Evolutionary conservation across 805 yeast genomes (phyloP), one percentile per base, ranked within the genome.

Genomic region (Lipomyces yamanashiensis): DNA sequence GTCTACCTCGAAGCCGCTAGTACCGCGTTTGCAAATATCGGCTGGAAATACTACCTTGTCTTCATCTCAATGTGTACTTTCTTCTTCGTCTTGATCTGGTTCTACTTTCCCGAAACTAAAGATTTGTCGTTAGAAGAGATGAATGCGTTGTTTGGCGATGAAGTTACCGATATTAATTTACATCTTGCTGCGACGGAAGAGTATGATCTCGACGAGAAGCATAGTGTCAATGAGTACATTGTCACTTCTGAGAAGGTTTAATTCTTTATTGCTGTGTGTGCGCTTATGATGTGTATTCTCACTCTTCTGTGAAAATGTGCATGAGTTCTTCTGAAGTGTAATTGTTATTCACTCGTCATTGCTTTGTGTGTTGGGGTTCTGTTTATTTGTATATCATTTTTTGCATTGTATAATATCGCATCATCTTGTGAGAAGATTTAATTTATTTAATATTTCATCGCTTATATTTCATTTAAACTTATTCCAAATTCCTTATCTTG

Each of bases 61-160:
- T 89, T 89, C 74, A 88, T 54, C 21, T 54, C 43, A 41, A 43
- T 54, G 58, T 44, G 40, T 9, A 36, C 34, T 2, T 39, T 48
- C 28, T 58, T 49, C 61, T 58, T 58, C 40, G 37, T 58, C 4
- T 13, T 50, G 7, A 28, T 58, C 50, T 40, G 21, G 21, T 50
- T 58, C 15, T 58, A 58, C 19, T 58, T 58, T 40, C 61, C 61
- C 1, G 61, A 58, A 17, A 58, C 61, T 1, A 58, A 58, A 34
- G 55, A 50, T 43, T 12, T 48, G 21, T 58, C 61, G 5, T 28
- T 58, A 2, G 61, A 58, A 17, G 61, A 58, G 44, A 50, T 58
- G 50, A 40, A 39, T 10, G 47, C 54, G 13, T 17, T 58, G 23
- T 58, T 58, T 34, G 61, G 61, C 19, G 61, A 58, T 47, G 40